Evolutionary conservation across 768 basidiomycete genomes (phyloP), one percentile per base, ranked within the genome.

Genomic region (Hygrophoropsis aurantiaca): DNA sequence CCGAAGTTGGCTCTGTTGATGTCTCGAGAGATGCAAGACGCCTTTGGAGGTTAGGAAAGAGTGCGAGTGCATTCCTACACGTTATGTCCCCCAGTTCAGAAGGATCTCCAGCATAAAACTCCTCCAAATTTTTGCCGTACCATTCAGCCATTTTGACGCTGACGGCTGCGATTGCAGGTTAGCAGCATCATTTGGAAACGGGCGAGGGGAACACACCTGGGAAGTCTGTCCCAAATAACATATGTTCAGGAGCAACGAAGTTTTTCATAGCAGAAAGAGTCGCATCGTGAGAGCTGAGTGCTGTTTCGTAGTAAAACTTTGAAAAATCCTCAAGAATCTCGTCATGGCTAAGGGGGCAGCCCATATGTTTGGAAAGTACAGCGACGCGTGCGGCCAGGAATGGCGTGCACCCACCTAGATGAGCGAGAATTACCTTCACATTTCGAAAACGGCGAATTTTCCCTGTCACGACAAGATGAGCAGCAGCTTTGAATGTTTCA

Each of bases 401-500:
- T 7, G 77, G 78, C 2, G 79, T 77, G 54, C 74, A 82, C 2
- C 87, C 87, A n/a, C 88, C 87, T 10, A 87, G 67, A 59, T 89
- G 88, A 16, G 87, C 78, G 8, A 90, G 77, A 27, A 90, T 76
- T 51, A 88, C 79, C 46, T 77, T 82, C 53, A 80, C 70, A 45
- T 79, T 66, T 18, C 74, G 62, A 55, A 78, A 87, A 50, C 72
- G 77, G 35, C 85, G 81, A 61, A 84, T 87, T 57, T 73, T 77
- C 38, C 85, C 84, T 0, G 84, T 78, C 19, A 89, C 81, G 38
- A 90, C 85, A 40, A 90, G 75, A 58, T 87, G 84, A 3, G 86
- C 81, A 26, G 86, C 86, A 2, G 85, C 88, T 67, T 88, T 89
- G 73, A 81, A 88, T 0, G 87, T 90, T 64, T 90, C 87, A 59